A percentile compares a stretch with the other conserved stretches of the same genome.
Conservation (phyloP, 2,329 filamentous ascomycete genomes). For the Ophiocordyceps sinensis region DNA sequence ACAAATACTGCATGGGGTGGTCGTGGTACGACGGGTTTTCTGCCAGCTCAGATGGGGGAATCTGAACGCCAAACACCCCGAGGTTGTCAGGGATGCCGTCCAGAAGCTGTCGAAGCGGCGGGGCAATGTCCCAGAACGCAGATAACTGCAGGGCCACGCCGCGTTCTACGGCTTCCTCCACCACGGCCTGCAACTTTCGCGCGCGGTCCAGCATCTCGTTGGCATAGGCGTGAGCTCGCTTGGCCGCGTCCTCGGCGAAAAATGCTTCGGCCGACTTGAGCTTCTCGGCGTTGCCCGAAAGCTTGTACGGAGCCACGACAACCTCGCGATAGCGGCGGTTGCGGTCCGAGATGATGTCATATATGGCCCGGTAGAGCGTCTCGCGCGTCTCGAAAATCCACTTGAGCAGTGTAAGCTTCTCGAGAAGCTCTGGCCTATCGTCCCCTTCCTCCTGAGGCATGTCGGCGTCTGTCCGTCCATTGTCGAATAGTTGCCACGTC, state of each 20-base stretch:
- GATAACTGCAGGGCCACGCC: conserved; percentile 86
- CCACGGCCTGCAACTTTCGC: conserved; percentile 60
- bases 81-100: conserved; percentile 59
- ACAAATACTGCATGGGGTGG: conserved; percentile 83
- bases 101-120: conserved; percentile 60
- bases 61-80: conserved; percentile 53
- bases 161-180: conserved; percentile 72
- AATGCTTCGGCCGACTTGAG: conserved; percentile 65
- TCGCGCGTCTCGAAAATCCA: conserved; percentile 97
- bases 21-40: conserved; percentile 74
- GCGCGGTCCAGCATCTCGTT: conserved; percentile 58
- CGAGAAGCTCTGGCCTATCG: conserved; percentile 81
- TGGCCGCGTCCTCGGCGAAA: conserved; percentile 64
- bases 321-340: conserved; percentile 79
- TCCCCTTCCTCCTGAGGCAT: conserved; percentile 90
- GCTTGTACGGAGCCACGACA: conserved; percentile 64
- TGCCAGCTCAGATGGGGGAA: conserved; percentile 63
- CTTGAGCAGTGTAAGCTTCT: conserved; percentile 87
- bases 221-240: conserved; percentile 57
- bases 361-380: conserved; percentile 68
- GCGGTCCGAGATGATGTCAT: conserved; percentile 70
- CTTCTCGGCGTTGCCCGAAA: conserved; percentile 65
- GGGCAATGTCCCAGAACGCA: conserved; percentile 96
- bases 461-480: conserved; percentile 51
- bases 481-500: conserved; percentile 55